Evolutionary conservation across 2,329 filamentous ascomycete genomes (phyloP).

Genomic region (Aquanectria penicillioides): DNA sequence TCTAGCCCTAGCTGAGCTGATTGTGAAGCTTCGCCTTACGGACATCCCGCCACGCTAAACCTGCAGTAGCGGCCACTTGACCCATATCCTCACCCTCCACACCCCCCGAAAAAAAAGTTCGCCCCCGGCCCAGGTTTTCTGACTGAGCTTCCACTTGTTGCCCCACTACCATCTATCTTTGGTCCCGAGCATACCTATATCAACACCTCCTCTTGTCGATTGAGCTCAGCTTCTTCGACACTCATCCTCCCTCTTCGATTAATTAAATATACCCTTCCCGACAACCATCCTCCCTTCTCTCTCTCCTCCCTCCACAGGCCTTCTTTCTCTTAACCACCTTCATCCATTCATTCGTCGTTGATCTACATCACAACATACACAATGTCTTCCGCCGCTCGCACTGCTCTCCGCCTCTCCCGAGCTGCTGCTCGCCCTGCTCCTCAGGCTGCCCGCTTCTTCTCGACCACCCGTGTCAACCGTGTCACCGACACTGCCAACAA

Average conservation of each 20-base stretch:
- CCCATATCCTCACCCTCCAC: conserved; percentile 21
- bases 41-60: conserved; percentile 45
- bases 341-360: conserved; percentile 8
- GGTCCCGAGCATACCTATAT: conserved; percentile 38
- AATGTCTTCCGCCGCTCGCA: conserved; percentile 51
- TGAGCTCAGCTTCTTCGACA: conserved; percentile 18
- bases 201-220: conserved; percentile 31
- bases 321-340: conserved; percentile 18
- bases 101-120: conserved; percentile 27
- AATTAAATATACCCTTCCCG: conserved; percentile 7
- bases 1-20: conserved; percentile 23
- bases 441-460: conserved; percentile 46
- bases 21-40: conserved; percentile 38
- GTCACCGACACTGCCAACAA: conserved; percentile 55
- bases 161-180: conserved; percentile 24
- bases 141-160: conserved; percentile 26
- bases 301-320: conserved; percentile 1
- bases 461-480: conserved; percentile 42
- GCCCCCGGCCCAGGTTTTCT: conserved; percentile 27
- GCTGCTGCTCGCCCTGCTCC: conserved; percentile 41
- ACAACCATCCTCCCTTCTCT: conserved; percentile 5
- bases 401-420: conserved; percentile 47
- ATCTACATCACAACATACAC: conserved; percentile 33
- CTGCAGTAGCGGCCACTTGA: conserved; percentile 40
- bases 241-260: conserved; percentile 22